Percentiles rank a stretch among this genome's conserved stretches.
Evolutionary conservation across 2,329 filamentous ascomycete species (phyloP).

Genomic region (Bipolaris oryzae): DNA sequence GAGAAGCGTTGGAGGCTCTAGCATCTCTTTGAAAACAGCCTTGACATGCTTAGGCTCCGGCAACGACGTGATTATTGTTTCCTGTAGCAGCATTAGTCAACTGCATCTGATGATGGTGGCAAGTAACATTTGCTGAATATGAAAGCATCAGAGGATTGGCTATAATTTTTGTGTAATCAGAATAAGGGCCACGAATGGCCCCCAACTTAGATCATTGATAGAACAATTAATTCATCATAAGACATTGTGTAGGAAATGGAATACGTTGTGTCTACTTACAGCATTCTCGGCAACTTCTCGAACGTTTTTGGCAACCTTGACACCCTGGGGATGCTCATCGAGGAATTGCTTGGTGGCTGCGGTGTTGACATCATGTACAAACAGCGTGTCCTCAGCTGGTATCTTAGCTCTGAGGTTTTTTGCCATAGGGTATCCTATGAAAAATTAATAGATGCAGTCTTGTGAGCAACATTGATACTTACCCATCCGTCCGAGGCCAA

Average conservation of each 20-base stretch:
- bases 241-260: constrained; percentile 8
- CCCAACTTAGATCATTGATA: constrained; percentile 78
- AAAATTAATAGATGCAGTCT: constrained; percentile 28
- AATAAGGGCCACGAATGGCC: constrained; percentile 59
- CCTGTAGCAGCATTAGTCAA: constrained; percentile 58
- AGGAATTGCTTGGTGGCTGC: constrained; percentile 62
- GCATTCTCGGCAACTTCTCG: constrained; percentile 70
- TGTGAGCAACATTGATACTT: constrained; percentile 31
- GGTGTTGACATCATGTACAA: constrained; percentile 70
- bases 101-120: constrained; percentile 3
- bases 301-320: constrained; percentile 63
- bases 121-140: constrained; percentile 15
- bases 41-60: constrained; percentile 89
- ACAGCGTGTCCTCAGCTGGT: constrained; percentile 64
- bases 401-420: constrained; percentile 72
- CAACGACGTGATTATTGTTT: constrained; percentile 84
- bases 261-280: constrained; percentile 56
- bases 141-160: constrained; percentile 73
- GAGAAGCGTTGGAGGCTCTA: constrained; percentile 63
- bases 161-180: constrained; percentile 69
- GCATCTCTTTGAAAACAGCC: constrained; percentile 77
- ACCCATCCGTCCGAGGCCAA: constrained; percentile 60
- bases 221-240: constrained; percentile 59
- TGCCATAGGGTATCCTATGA: constrained; percentile 70
- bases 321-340: constrained; percentile 59